phyloP scores from a whole-genome alignment of 2,329 filamentous ascomycete species.

The Grosmannia clavigera region DNA sequence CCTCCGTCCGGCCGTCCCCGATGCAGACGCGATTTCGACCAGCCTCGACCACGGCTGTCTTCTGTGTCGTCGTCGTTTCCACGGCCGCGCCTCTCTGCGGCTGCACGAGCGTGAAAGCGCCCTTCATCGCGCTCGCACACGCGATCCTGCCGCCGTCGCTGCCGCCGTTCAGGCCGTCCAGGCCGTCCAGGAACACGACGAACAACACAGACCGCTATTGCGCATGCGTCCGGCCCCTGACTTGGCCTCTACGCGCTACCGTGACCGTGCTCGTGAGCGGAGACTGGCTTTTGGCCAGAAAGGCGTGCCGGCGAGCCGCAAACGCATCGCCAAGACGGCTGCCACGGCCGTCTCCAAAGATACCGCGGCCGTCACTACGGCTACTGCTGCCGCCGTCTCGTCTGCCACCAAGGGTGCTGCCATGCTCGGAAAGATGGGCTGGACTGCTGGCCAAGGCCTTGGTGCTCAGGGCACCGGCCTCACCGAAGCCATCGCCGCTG shows the following conservation, averaged over 20 bases:
- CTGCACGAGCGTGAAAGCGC: constrained; percentile 32
- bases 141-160: constrained; percentile 15
- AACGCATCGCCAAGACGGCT: constrained; percentile 16
- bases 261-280: constrained; percentile 57
- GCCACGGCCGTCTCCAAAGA: constrained; percentile 9
- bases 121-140: constrained; percentile 23
- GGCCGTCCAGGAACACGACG: neutral
- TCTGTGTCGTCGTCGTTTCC: constrained; percentile 29
- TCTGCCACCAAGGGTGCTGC: constrained; percentile 45
- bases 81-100: constrained; percentile 25
- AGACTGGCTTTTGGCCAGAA: constrained; percentile 50
- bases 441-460: constrained; percentile 51
- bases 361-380: constrained; percentile 14
- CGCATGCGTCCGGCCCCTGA: constrained; percentile 8
- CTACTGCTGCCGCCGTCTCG: constrained; percentile 12
- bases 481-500: constrained; percentile 50
- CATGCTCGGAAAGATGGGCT: constrained; percentile 62
- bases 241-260: constrained; percentile 29
- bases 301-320: constrained; percentile 30
- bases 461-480: constrained; percentile 51
- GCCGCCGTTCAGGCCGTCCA: constrained; percentile 22
- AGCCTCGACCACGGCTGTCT: constrained; percentile 21
- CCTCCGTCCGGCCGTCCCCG: neutral
- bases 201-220: neutral
- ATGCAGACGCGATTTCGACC: neutral